Evolutionary conservation across 225 moss, liverwort and hornwort species (phyloP), one percentile per base, ranked within the genome.

Genomic region (Polytrichum commune): DNA sequence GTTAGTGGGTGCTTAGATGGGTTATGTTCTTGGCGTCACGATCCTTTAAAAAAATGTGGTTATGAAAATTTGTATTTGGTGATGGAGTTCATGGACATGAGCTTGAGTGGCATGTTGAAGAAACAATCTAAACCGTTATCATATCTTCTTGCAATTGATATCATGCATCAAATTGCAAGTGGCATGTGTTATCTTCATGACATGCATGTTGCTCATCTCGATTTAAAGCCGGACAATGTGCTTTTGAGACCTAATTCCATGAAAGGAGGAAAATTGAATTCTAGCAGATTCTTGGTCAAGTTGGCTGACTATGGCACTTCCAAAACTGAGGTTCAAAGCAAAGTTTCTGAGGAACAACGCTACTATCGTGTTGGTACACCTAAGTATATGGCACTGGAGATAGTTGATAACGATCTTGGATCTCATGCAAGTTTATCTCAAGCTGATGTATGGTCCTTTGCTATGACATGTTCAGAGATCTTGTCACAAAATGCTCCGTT

Each of bases 141-240:
- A 55, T 55, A 55, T 55, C 18, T 55, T 55, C 0, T 55, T 55
- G 55, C 55, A 55, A 55, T 55, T 55, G 55, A 55, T 55, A 20
- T 55, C 5, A 55, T 20, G 26, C 26, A 26, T 1, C 26, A 26
- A 26, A 26, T 26, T 26, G 26, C 26, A 1, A 26, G 26, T 26
- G 26, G 26, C 26, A 26, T 69, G 69, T 54, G 29, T 19, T 69
- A 69, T 9, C 8, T 69, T 26, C 26, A 26, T 26, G 26, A 26
- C 26, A 26, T 26, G 26, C 26, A 26, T 26, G 26, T 26, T 1
- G 26, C 26, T 1, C 67, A 67, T 67, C 27, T 9, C 6, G 69
- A 56, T 28, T 27, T 69, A 55, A 69, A 69, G 28, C 69, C 69
- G 5, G 27, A n/a, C 18, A 69, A 69, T 56, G 55, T 69, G 18